Evolutionary conservation across 176 grass and related monocot genomes (phyloP).

Genomic region (Alloteropsis semialata): DNA sequence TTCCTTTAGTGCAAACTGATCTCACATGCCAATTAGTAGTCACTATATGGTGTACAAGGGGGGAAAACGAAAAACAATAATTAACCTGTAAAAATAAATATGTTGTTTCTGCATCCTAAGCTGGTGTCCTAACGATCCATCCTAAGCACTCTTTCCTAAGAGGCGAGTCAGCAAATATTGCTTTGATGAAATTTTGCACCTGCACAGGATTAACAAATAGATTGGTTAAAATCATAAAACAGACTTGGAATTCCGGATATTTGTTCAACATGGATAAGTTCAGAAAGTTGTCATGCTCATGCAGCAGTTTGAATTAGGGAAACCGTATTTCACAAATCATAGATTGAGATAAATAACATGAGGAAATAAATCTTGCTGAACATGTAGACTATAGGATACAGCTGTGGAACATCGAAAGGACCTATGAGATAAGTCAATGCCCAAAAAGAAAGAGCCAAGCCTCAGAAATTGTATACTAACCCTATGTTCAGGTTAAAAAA

Average conservation of each 20-base stretch:
- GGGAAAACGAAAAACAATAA: background rate
- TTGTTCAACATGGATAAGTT: background rate
- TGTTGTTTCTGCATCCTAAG: slow-evolving; percentile 19
- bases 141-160: slow-evolving; percentile 67
- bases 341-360: background rate
- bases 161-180: slow-evolving; percentile 63
- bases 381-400: background rate
- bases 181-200: slow-evolving; percentile 71
- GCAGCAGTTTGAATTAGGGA: background rate
- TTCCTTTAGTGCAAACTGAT: background rate
- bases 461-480: background rate
- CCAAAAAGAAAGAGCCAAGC: background rate
- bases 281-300: background rate
- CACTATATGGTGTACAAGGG: background rate
- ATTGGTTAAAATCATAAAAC: background rate
- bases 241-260: background rate
- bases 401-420: background rate
- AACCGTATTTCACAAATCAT: background rate
- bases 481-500: background rate
- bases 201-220: slow-evolving; percentile 19
- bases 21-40: background rate
- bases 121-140: slow-evolving; percentile 41
- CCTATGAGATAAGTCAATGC: background rate
- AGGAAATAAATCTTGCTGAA: background rate
- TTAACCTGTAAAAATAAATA: background rate